Conservation (phyloP, 2,329 filamentous ascomycete species). For the Pseudocercospora fijiensis region DNA sequence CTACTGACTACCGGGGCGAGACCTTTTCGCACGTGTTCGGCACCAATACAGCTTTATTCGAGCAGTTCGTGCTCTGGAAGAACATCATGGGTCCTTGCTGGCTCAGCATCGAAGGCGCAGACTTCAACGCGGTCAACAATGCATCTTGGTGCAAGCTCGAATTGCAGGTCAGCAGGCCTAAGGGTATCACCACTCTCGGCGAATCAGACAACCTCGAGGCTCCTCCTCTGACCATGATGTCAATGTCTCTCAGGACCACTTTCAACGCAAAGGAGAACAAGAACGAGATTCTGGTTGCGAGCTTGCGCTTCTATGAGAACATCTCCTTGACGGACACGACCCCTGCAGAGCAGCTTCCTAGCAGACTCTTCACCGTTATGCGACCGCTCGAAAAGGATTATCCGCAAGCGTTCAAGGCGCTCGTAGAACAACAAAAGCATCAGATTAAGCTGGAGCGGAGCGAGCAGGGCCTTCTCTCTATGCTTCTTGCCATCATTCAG, state of each 20-base stretch:
- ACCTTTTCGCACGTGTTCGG: constrained; percentile 96
- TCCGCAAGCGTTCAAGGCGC: constrained; percentile 80
- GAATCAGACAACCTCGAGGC: constrained; percentile 79
- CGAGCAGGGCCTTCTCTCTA: constrained; percentile 79
- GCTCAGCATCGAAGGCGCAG: constrained; percentile 83
- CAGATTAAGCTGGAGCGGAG: constrained; percentile 77
- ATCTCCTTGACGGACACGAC: constrained; percentile 84
- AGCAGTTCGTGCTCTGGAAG: constrained; percentile 98
- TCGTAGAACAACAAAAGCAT: constrained; percentile 72
- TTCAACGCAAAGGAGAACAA: constrained; percentile 93
- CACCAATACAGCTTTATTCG: constrained; percentile 87
- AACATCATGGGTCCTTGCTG: constrained; percentile 99
- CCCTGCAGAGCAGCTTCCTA: constrained; percentile 81
- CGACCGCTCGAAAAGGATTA: constrained; percentile 72
- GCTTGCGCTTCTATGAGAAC: constrained; percentile 89
- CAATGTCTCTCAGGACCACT: constrained; percentile 79
- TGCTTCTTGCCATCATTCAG: constrained; percentile 86
- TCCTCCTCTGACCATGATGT: constrained; percentile 94
- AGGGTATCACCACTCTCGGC: constrained; percentile 67
- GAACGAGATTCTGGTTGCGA: constrained; percentile 90
- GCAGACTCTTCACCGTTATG: constrained; percentile 87
- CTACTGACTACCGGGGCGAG: constrained; percentile 71
- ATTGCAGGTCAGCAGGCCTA: constrained; percentile 75
- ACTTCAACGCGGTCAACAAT: constrained; percentile 83
- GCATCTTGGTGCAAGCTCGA: constrained; percentile 97